Evolutionary conservation across 2,329 filamentous ascomycete genomes (phyloP).

Genomic region (Plectosphaerella cucumerina): DNA sequence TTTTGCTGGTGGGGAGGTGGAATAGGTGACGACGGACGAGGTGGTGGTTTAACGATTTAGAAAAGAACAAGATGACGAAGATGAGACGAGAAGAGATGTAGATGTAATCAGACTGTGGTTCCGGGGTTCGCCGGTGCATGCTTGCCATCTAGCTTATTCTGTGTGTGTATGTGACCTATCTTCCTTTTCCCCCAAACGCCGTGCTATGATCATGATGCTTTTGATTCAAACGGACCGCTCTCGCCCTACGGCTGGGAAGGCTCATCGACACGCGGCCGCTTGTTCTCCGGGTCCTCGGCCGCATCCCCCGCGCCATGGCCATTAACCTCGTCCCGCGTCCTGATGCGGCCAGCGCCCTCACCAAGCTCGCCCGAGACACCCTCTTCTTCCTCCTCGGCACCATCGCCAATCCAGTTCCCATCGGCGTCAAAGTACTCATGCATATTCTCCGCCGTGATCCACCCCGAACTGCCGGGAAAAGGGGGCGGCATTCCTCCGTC

Average conservation of each 20-base stretch:
- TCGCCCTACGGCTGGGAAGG: not conserved
- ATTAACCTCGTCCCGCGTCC: slow-evolving; percentile 47
- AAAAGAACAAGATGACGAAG: too few relatives aligned
- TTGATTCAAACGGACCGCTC: too few relatives aligned
- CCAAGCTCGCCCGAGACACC: slow-evolving; percentile 50
- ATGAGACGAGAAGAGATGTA: too few relatives aligned
- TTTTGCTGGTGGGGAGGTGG: too few relatives aligned
- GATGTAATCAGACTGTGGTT: too few relatives aligned
- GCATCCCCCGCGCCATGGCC: slow-evolving; percentile 29
- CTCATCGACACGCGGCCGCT: slow-evolving; percentile 40
- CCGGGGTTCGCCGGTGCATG: too few relatives aligned
- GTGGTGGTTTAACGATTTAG: too few relatives aligned
- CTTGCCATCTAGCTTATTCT: too few relatives aligned
- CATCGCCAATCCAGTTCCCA: slow-evolving; percentile 67
- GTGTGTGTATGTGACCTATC: too few relatives aligned
- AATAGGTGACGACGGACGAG: too few relatives aligned
- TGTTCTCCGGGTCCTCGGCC: slow-evolving; percentile 37
- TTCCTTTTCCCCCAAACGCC: too few relatives aligned
- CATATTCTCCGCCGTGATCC: slow-evolving; percentile 92
- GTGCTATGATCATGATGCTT: too few relatives aligned
- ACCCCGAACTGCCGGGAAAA: slow-evolving; percentile 70
- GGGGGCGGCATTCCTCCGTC: slow-evolving; percentile 57
- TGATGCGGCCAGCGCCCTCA: slow-evolving; percentile 59
- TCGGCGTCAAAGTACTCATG: slow-evolving; percentile 76
- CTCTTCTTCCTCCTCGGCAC: slow-evolving; percentile 26